Evolutionary conservation across 2,329 filamentous ascomycete genomes (phyloP).

Genomic region (Nemania diffusa): DNA sequence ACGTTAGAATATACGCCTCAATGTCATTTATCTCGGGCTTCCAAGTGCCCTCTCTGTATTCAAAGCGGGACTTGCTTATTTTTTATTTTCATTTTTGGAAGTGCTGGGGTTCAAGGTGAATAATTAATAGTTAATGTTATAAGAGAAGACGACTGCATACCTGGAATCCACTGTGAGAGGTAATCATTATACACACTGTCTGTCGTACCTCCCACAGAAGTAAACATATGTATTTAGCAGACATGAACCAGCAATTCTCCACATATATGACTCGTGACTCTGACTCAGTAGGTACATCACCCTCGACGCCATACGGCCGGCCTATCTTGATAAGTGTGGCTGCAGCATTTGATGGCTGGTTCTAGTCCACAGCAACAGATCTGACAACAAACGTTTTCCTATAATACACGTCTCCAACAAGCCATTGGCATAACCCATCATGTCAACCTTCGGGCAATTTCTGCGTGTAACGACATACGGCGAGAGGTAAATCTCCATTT

Average conservation of each 20-base stretch:
- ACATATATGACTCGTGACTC: neutral
- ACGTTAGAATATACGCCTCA: conserved; percentile 27
- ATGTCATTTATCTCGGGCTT: conserved; percentile 31
- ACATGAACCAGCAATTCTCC: too few species aligned
- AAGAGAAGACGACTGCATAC: too few species aligned
- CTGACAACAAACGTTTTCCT: conserved; percentile 12
- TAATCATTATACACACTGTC: too few species aligned
- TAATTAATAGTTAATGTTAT: too few species aligned
- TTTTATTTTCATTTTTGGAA: too few species aligned
- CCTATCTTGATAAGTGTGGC: conserved; percentile 6
- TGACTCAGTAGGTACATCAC: conserved; percentile 4
- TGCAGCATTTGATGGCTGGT: conserved; percentile 1
- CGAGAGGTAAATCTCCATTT: conserved; percentile 18
- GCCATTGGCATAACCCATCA: conserved; percentile 3
- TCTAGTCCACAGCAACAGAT: conserved; percentile 12
- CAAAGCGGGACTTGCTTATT: conserved; percentile 31
- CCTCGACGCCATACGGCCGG: neutral
- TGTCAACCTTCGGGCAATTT: conserved; percentile 15
- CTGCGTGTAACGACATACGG: conserved; percentile 19
- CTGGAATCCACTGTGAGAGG: too few species aligned
- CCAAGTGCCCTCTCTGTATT: conserved; percentile 27
- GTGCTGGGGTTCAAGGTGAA: too few species aligned
- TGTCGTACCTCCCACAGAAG: too few species aligned
- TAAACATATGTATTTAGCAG: too few species aligned
- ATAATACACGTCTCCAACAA: conserved; percentile 6